Evolutionary conservation across 257 asterid genomes (phyloP), one percentile per base, ranked within the genome.

Genomic region (Primulina tabacum): DNA sequence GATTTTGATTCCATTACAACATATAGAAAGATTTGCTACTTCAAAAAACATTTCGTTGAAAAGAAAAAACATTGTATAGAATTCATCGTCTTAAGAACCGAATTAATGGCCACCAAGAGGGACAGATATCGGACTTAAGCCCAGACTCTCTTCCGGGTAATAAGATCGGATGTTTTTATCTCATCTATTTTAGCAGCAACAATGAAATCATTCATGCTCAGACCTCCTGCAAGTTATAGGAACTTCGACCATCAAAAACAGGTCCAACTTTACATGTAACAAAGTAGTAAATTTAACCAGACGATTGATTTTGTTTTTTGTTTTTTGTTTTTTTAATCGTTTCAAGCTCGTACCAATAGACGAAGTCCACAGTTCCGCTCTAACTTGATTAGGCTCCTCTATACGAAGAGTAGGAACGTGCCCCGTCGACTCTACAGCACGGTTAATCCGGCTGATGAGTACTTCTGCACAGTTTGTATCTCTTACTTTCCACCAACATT

Each of bases 121-220:
- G 1, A 18, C 4, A 5, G 17, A 4, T 4, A 17, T 37, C 12
- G 43, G 11, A 50, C 0, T 70, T 73, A 92, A 24, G 96, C 96
- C 97, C 98, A 90, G 29, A 70, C 90, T 78, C 97, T 88, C 82
- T 75, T 84, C 69, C 88, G 89, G 50, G 96, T 94, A 73, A 81
- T 83, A n/a, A 92, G 96, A 75, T 92, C 97, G 3, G 95, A 78
- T 72, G 89, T 79, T 77, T 87, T 87, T n/a, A 92, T 79, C 72
- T 69, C 75, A 73, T 92, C 98, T 26, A 92, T 88, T 71, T 84
- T 92, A 67, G 96, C 89, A 60, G 96, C 95, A 70, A 92, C 87
- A 28, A 90, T 93, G 85, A 93, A 93, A 78, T 90, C 96, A 65
- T 93, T 93, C 18, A 82, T 30, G 91, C 89, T 88, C 77, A 93